Conservation (phyloP, 257 asterid species). For the Primulina eburnea region DNA sequence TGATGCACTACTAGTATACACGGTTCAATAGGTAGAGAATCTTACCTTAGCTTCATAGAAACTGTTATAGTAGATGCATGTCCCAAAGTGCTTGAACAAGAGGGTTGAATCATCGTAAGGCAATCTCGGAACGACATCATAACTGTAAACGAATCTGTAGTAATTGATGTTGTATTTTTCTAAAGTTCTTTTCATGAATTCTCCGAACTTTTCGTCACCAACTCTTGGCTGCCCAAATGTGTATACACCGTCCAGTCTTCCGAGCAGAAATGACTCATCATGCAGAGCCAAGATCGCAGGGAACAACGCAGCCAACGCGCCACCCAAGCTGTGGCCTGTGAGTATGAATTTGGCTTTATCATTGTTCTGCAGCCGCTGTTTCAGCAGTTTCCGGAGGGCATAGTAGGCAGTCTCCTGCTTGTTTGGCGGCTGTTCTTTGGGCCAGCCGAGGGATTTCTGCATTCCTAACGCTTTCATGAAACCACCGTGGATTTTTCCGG, state of each 20-base stretch:
- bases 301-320: slow-evolving; percentile 45
- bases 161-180: slow-evolving; percentile 21
- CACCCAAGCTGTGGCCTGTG: slow-evolving; percentile 63
- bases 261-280: slow-evolving; percentile 39
- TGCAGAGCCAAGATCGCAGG: slow-evolving; percentile 38
- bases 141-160: slow-evolving; percentile 41
- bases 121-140: slow-evolving; percentile 51
- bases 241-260: slow-evolving; percentile 43
- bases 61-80: slow-evolving; percentile 50
- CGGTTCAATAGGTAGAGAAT: not conserved
- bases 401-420: slow-evolving; percentile 41
- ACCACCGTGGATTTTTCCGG: slow-evolving; percentile 53
- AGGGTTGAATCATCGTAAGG: slow-evolving; percentile 45
- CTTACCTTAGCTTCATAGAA: slow-evolving; percentile 38
- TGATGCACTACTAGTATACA: not conserved
- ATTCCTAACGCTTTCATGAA: slow-evolving; percentile 54
- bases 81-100: slow-evolving; percentile 64
- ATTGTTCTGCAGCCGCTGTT: slow-evolving; percentile 16
- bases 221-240: slow-evolving; percentile 59
- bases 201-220: slow-evolving; percentile 39
- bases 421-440: slow-evolving; percentile 22
- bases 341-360: slow-evolving; percentile 33
- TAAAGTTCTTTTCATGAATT: slow-evolving; percentile 30
- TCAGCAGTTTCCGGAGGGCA: slow-evolving; percentile 33
- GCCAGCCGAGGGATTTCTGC: slow-evolving; percentile 46